These are phyloP conservation scores for Aegilops sharonensis DNA, from an alignment of 176 grass and related monocot species.

Conservation along the genomic window DNA sequence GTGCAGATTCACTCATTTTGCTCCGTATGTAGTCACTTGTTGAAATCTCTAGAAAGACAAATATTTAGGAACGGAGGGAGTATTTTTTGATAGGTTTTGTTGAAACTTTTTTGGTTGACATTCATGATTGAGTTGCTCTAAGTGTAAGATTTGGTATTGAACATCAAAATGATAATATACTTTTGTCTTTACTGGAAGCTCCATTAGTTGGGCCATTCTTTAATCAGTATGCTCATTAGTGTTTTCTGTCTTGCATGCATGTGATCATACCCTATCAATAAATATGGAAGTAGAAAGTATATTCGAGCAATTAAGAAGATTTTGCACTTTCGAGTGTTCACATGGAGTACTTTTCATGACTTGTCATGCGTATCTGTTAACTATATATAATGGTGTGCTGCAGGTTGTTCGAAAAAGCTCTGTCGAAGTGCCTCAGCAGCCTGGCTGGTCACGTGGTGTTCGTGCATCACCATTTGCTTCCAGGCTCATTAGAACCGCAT, in stretches of 20 bases:
- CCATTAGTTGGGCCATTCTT: slow-evolving; percentile 5
- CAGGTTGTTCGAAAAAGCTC: slow-evolving; percentile 78
- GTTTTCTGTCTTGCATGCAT: neutral
- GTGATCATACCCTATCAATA: slow-evolving; percentile 2
- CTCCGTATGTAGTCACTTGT: no score
- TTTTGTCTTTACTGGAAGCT: neutral
- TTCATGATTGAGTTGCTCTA: neutral
- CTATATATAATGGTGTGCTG: neutral
- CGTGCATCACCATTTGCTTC: slow-evolving; percentile 53
- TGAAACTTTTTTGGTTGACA: slow-evolving; percentile 7
- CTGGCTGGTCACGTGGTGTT: slow-evolving; percentile 41
- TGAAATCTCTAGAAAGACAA: no score
- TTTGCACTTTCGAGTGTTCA: neutral
- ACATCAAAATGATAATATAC: neutral
- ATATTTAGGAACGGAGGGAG: no score
- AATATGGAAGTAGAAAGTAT: neutral
- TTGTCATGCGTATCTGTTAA: neutral
- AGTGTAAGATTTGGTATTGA: neutral
- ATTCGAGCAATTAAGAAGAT: neutral
- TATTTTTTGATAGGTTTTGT: neutral
- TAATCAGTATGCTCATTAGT: slow-evolving; percentile 18
- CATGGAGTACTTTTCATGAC: neutral
- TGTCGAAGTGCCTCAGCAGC: slow-evolving; percentile 49
- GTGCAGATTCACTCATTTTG: no score
- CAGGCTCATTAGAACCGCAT: slow-evolving; percentile 57